Evolutionary conservation across 805 yeast species (phyloP), one percentile per base, ranked within the genome.

Genomic region (Maudiozyma saulgeensis): DNA sequence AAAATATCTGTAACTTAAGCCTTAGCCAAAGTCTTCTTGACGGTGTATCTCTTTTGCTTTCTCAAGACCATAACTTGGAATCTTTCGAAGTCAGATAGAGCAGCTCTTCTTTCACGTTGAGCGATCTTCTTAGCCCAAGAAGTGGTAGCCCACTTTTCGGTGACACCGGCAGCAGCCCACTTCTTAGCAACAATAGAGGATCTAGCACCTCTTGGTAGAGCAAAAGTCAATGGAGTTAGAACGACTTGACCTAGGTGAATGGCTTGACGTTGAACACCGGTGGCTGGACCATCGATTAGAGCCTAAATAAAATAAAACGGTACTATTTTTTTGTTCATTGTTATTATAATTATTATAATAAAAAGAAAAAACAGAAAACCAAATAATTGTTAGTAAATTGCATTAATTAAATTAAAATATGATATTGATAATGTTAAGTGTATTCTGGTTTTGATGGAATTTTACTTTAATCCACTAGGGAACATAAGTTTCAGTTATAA

Each of bases 61-160:
- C 86, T 93, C 74, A 89, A 82, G 67, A 89, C 95, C 75, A 86
- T 72, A 66, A 91, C 99, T 82, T 91, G 96, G 96, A 93, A 93
- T 84, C 99, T 90, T 81, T 93, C 96, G 69, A 93, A 93, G 78
- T 93, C 99, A 65, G 91, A 72, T 74, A 95, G 85, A 71, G 83
- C 78, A 68, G 95, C 76, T 82, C 99, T 87, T 76, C 83, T 87
- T 76, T 85, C 83, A 77, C 87, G 88, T 76, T 87, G 84, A 72
- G 95, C 96, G 68, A 93, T 84, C 81, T 89, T 90, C 86, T 91
- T 87, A 70, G 99, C 97, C 97, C 97, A 89, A 49, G 96, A 73
- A 59, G 98, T 78, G 66, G 84, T 78, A 63, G 85, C 81, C 98
- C 98, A 93, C 77, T 91, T 87, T 69, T 81, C 79, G 64, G 81